These are phyloP conservation scores for Hyphodiscus sp. DNA, from an alignment of 2,329 filamentous ascomycete genomes.

Conservation along the genomic window DNA sequence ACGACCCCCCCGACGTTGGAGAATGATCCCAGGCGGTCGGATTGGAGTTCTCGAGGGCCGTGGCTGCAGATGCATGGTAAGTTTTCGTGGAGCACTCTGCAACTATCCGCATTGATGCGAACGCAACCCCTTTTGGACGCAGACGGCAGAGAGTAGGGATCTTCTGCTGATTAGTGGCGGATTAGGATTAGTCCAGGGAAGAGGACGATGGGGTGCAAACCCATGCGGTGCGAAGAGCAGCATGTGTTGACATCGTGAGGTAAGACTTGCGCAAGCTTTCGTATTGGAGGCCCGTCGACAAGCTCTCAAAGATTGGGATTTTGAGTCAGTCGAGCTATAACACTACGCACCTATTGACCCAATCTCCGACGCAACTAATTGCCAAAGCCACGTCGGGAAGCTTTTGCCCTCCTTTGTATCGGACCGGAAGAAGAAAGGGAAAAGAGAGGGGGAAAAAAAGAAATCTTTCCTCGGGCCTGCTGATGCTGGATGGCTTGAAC, in stretches of 20 bases:
- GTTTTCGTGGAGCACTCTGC: neutral
- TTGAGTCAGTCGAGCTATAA: neutral
- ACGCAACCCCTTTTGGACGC: neutral
- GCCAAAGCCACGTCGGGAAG: neutral
- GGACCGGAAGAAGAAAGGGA: no score
- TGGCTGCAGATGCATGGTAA: neutral
- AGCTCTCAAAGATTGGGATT: neutral
- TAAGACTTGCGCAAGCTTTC: neutral
- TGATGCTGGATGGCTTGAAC: no score
- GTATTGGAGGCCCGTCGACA: neutral
- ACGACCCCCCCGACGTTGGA: no score
- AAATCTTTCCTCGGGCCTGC: no score
- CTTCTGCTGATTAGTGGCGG: neutral
- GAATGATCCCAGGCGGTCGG: neutral
- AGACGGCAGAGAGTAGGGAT: neutral
- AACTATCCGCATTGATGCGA: neutral
- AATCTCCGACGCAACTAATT: neutral
- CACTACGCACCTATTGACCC: neutral
- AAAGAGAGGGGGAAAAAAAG: no score
- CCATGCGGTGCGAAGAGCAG: neutral
- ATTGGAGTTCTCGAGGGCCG: neutral
- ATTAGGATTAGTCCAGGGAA: neutral
- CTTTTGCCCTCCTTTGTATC: neutral
- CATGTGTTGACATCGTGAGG: neutral
- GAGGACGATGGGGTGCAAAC: neutral